Evolutionary conservation across 768 basidiomycete genomes (phyloP), one percentile per base, ranked within the genome.

Genomic region (Phlebiopsis gigantea): DNA sequence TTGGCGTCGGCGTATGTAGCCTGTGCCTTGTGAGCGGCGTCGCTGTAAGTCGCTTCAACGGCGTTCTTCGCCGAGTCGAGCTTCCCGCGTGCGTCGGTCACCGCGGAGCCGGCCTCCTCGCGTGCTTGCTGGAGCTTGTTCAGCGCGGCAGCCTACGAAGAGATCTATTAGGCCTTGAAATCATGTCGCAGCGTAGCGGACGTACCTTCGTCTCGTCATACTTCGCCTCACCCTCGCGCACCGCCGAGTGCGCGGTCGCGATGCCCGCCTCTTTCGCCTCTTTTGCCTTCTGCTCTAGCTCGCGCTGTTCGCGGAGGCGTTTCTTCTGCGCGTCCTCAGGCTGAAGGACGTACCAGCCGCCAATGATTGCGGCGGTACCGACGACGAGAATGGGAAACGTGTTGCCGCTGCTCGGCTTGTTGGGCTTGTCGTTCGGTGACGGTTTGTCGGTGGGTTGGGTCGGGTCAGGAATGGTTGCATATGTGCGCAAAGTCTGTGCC

Each of bases 131-230:
- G 55, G 19, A 68, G 58, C 62, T 69, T 70, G 44, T 65, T 66
- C 52, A 63, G 57, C 1, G 62, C 68, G 6, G 63, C 52, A 3
- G 59, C 62, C 68, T 67, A 41, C 4, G n/a, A n/a, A 31, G 0
- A 41, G 5, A 6, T 8, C 31, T n/a, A 24, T 31, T 2, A 45
- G 25, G 7, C 25, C 15, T 26, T 34, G 21, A 1, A 22, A 39
- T 25, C 60, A 31, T 4, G 7, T 19, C 17, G 15, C 22, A 19
- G 14, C 19, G 42, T 34, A 25, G 5, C 53, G 6, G n/a, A 57
- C 68, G 25, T 21, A 77, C 75, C 72, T 73, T 75, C 7, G 65
- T 57, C 4, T 69, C 65, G 10, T 70, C 65, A 50, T 71, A 74
- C n/a, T 64, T 68, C 19, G 64, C 60, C 61, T 70, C 64, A 46